Percentiles rank a stretch among this genome's conserved stretches.
Evolutionary conservation across 176 grass and related monocot genomes (phyloP).

Genomic region (Zizania latifolia): DNA sequence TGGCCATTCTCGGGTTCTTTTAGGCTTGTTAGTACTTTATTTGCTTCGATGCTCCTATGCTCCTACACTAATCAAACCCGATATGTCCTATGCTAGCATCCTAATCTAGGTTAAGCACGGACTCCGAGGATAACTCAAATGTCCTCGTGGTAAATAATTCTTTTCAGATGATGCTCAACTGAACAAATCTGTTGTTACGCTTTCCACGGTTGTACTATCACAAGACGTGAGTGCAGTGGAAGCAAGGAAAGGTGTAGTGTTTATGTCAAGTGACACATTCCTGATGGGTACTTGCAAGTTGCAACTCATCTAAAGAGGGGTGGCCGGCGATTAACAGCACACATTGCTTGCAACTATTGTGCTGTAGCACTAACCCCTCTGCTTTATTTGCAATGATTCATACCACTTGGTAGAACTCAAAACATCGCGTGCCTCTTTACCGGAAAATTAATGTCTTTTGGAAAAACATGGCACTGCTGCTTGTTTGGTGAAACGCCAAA

Average conservation of each 20-base stretch:
- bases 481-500: neutral
- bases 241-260: neutral
- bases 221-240: neutral
- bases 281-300: neutral
- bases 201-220: neutral
- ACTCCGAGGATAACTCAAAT: neutral
- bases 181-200: neutral
- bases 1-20: neutral
- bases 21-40: neutral
- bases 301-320: neutral
- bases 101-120: neutral
- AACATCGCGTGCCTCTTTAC: conserved; percentile 8
- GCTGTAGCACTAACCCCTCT: conserved; percentile 3
- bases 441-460: neutral
- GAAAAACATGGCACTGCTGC: neutral
- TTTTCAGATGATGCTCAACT: neutral
- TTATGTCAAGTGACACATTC: neutral
- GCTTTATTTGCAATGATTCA: conserved; percentile 23
- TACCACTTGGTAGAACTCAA: neutral
- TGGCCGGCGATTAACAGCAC: conserved; percentile 8
- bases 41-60: neutral
- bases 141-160: neutral
- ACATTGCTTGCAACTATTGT: neutral
- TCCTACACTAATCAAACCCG: neutral
- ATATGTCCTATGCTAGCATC: neutral